Evolutionary conservation across 225 moss, liverwort and hornwort genomes (phyloP), one percentile per base, ranked within the genome.

Genomic region (Pleurozium schreberi): DNA sequence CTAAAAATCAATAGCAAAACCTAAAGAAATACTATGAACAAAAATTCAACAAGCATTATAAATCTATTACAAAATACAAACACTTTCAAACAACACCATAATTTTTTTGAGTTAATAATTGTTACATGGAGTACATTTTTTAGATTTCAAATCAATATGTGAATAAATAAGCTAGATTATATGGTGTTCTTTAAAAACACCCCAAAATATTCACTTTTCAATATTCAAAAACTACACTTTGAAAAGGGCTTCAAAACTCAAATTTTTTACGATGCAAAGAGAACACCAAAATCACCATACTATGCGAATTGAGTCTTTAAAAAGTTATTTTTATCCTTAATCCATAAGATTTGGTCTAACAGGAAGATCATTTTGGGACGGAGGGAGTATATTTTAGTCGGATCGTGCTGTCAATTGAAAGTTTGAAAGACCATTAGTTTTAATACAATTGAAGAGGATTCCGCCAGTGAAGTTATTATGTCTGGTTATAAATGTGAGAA

Each of bases 91-190:
- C 25, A 15, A 4, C 3, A 76, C 14, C 22, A 36, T n/a, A n/a
- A 36, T 8, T 36, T 33, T 50, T 18, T 33, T 36, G 5, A 25
- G 2, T 25, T 9, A 38, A 25, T 9, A 53, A 25, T 53, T 53
- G 2, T 25, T 38, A 16, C 0, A 25, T 55, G 14, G 25, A 1
- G 1, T 55, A 10, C 6, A n/a, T 55, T 55, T 14, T 9, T 0
- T n/a, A 38, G 38, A 38, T 55, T 78, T 55, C 4, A 38, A 53
- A 38, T 23, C 25, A 55, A 52, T 38, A 78, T 55, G 4, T 55
- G 5, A n/a, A 55, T 16, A n/a, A 38, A n/a, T 14, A 38, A 26
- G 10, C 5, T 26, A 11, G 1, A 10, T 25, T n/a, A 25, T 26
- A 55, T 53, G 15, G 6, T 53, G n/a, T n/a, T n/a, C n/a, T n/a